A percentile compares a stretch with the other conserved stretches of the same genome.
Evolutionary conservation across 169 alveolate species (phyloP).

Genomic region (Eimeria maxima): DNA sequence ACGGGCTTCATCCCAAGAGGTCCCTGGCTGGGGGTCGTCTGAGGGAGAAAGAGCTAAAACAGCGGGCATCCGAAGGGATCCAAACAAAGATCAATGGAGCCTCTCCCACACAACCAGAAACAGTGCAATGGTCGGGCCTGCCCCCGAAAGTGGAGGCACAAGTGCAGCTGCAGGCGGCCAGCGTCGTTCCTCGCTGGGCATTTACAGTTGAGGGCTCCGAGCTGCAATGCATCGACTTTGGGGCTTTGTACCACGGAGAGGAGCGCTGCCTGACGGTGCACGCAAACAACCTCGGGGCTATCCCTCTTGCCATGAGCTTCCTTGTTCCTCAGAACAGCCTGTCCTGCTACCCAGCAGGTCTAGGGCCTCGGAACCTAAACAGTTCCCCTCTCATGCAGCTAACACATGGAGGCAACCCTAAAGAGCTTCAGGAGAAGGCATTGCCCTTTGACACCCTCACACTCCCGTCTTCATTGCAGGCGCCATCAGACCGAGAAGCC

Average conservation of each 20-base stretch:
- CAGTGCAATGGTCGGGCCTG: constrained; percentile 26
- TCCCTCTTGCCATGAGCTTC: constrained; percentile 23
- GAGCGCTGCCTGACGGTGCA: neutral
- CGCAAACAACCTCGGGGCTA: neutral
- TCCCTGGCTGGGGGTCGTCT: neutral
- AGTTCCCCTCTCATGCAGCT: neutral
- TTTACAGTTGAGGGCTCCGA: constrained; percentile 8
- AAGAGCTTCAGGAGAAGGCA: neutral
- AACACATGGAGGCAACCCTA: neutral
- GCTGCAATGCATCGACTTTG: neutral
- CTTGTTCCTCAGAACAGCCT: neutral
- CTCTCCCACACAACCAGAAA: neutral
- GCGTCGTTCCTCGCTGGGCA: constrained; percentile 20
- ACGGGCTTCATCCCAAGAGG: neutral
- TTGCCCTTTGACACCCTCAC: neutral
- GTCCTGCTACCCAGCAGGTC: neutral
- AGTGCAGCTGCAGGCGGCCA: constrained; percentile 18
- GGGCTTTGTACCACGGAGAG: neutral
- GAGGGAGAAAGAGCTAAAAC: neutral
- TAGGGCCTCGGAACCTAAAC: neutral
- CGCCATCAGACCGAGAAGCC: neutral
- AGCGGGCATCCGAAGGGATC: neutral
- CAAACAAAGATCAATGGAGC: neutral
- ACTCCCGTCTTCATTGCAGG: neutral
- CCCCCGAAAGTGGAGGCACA: constrained; percentile 4